A percentile compares a stretch with the other conserved stretches of the same genome.
These are phyloP conservation scores for Dioszegia hungarica DNA, from an alignment of 768 basidiomycete genomes.

Conservation along the genomic window DNA sequence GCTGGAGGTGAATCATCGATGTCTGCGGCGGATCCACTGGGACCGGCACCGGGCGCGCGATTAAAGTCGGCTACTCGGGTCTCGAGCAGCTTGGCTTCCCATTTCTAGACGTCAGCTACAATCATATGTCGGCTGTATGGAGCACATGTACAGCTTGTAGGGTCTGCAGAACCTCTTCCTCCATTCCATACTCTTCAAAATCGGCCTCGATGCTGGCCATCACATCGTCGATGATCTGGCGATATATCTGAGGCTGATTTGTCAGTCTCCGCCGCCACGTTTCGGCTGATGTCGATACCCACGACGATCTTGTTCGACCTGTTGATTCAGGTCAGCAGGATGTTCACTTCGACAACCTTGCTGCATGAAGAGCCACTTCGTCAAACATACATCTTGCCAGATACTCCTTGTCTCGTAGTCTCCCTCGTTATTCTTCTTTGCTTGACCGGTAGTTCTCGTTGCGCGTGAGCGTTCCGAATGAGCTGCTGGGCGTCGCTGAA, in stretches of 20 bases:
- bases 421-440: neutral
- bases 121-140: neutral
- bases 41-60: slow-evolving; percentile 55
- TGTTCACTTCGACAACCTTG: neutral
- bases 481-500: neutral
- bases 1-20: slow-evolving; percentile 9
- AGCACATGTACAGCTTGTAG: slow-evolving; percentile 71
- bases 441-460: neutral
- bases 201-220: slow-evolving; percentile 79
- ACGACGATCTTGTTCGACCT: slow-evolving; percentile 99
- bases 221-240: slow-evolving; percentile 94
- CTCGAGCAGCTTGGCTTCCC: slow-evolving; percentile 90
- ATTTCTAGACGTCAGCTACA: slow-evolving; percentile 60
- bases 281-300: slow-evolving; percentile 45
- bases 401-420: neutral
- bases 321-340: slow-evolving; percentile 4
- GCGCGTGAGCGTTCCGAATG: neutral
- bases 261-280: slow-evolving; percentile 24
- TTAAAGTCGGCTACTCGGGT: slow-evolving; percentile 91
- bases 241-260: slow-evolving; percentile 82
- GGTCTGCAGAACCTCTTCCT: slow-evolving; percentile 80
- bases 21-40: too few species aligned
- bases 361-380: neutral
- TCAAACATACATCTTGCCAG: slow-evolving; percentile 27
- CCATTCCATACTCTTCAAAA: slow-evolving; percentile 94